phyloP scores from a whole-genome alignment of 257 asterid species.

The Nicotiana otophora region DNA sequence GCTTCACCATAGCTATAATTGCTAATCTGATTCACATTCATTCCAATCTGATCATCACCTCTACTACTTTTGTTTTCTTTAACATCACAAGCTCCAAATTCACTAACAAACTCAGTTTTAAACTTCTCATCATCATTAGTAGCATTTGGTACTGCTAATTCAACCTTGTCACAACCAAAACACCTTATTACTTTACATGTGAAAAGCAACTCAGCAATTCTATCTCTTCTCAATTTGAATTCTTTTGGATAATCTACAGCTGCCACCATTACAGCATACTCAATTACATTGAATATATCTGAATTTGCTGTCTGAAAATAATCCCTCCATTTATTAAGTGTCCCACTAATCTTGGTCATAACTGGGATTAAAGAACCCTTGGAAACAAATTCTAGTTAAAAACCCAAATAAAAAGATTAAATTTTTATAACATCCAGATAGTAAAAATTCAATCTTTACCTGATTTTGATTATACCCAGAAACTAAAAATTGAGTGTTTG shows the following conservation, averaged over 20 bases:
- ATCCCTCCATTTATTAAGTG: constrained; percentile 45
- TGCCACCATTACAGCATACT: constrained; percentile 47
- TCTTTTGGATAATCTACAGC: constrained; percentile 43
- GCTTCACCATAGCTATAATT: constrained; percentile 55
- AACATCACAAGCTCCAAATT: constrained; percentile 18
- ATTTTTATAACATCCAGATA: not conserved
- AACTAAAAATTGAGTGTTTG: not conserved
- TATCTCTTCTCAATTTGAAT: constrained; percentile 38
- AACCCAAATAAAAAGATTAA: not conserved
- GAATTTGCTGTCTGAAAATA: constrained; percentile 30
- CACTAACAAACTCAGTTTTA: constrained; percentile 29
- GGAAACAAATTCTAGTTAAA: constrained; percentile 13
- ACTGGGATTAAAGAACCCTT: not conserved
- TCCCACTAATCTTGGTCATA: constrained; percentile 22
- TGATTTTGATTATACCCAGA: not conserved
- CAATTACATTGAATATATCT: constrained; percentile 34
- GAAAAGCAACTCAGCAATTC: constrained; percentile 41
- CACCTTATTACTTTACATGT: constrained; percentile 39
- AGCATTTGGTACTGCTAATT: constrained; percentile 44
- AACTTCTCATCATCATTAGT: constrained; percentile 30
- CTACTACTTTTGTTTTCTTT: constrained; percentile 45
- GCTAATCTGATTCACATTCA: constrained; percentile 38
- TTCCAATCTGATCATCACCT: constrained; percentile 21
- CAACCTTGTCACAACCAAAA: constrained; percentile 53
- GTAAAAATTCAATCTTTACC: not conserved